Evolutionary conservation across 2,329 filamentous ascomycete genomes (phyloP).

Genomic region (Scedosporium minutisporum): DNA sequence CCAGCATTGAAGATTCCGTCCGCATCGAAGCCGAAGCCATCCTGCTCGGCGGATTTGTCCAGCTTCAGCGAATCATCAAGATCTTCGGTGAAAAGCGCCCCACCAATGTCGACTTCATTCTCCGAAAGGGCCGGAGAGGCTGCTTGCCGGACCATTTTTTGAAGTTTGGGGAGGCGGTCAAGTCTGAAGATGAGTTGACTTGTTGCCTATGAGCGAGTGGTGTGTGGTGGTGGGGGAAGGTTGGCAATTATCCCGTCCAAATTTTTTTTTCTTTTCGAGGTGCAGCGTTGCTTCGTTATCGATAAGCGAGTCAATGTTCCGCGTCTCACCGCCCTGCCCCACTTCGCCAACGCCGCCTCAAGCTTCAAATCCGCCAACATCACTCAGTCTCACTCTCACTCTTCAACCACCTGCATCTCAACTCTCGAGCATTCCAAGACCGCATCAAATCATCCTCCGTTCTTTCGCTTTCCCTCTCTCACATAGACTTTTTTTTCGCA

Average conservation of each 20-base stretch:
- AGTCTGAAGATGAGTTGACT: neutral
- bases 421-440: no score
- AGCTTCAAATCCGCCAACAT: neutral
- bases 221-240: neutral
- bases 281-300: slow-evolving; percentile 28
- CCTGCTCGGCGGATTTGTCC: slow-evolving; percentile 22
- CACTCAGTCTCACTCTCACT: neutral
- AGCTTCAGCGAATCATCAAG: slow-evolving; percentile 30
- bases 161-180: neutral
- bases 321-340: neutral
- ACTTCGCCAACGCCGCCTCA: neutral
- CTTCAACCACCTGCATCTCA: neutral
- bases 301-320: neutral
- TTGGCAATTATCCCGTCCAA: slow-evolving; percentile 2
- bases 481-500: neutral
- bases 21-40: slow-evolving; percentile 43
- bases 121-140: slow-evolving; percentile 79
- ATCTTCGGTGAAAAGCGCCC: slow-evolving; percentile 59
- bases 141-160: slow-evolving; percentile 54
- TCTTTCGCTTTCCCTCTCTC: no score
- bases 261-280: slow-evolving; percentile 24
- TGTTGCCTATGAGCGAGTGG: neutral
- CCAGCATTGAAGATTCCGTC: slow-evolving; percentile 50
- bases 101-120: slow-evolving; percentile 83
- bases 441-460: no score